These are phyloP conservation scores for Parastagonospora avenae DNA, from an alignment of 2,329 filamentous ascomycete species.

Conservation along the genomic window DNA sequence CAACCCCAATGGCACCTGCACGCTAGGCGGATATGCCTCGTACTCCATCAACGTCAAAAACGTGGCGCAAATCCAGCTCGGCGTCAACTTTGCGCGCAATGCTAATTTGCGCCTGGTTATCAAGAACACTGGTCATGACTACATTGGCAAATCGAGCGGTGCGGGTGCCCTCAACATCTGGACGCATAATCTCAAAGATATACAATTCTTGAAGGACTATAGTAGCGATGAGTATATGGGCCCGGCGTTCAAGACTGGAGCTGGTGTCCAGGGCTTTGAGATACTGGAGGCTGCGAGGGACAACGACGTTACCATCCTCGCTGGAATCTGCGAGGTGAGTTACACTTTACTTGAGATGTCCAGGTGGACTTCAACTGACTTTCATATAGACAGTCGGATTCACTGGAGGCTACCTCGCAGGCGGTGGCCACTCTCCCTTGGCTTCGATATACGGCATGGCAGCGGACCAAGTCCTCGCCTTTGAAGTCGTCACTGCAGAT, in stretches of 20 bases:
- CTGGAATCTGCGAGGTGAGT: conserved; percentile 10
- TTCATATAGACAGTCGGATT: conserved; percentile 35
- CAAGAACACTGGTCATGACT: conserved; percentile 27
- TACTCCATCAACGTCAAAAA: conserved; percentile 14
- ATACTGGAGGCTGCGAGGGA: conserved; percentile 19
- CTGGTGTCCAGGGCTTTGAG: conserved; percentile 30
- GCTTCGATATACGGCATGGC: conserved; percentile 24
- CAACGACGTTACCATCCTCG: conserved; percentile 28
- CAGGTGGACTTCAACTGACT: neutral
- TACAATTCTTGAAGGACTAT: conserved; percentile 17
- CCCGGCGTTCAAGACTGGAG: conserved; percentile 27
- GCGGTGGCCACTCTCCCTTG: conserved; percentile 30
- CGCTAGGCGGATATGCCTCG: conserved; percentile 6
- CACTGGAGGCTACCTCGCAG: conserved; percentile 12
- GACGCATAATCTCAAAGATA: conserved; percentile 35
- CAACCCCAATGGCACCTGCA: conserved; percentile 9
- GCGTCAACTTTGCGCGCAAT: conserved; percentile 5
- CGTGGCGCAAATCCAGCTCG: conserved; percentile 13
- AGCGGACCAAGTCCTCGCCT: conserved; percentile 29
- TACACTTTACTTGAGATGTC: neutral
- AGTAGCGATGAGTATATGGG: conserved; percentile 20
- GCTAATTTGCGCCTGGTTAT: conserved; percentile 16
- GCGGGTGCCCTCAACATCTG: conserved; percentile 32
- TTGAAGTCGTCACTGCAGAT: conserved; percentile 31
- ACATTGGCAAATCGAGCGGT: conserved; percentile 30